Evolutionary conservation across 331 rosid genomes (phyloP), one percentile per base, ranked within the genome.

Genomic region (Erythrophleum ivorense): DNA sequence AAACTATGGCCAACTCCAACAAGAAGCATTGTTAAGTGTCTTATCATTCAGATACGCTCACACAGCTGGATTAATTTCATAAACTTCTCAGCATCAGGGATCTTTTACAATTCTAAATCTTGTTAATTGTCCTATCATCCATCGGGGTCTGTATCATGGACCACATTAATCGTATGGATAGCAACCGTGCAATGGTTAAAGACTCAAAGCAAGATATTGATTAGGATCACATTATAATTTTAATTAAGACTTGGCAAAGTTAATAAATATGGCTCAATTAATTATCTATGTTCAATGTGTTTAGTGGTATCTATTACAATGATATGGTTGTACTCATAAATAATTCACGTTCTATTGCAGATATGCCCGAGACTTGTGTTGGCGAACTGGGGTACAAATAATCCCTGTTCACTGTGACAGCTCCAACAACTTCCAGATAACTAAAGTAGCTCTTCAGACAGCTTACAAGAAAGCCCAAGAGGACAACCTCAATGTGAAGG

Each of bases 291-390:
- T 63, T 40, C 45, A 33, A 63, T 63, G 16, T 33, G 41, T 33
- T 63, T 40, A 33, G 6, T 63, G 9, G 21, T 60, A 29, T 9
- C 1, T 60, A 18, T 54, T 6, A n/a, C 10, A 57, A 57, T 6
- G 11, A 57, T 63, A 63, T 33, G 19, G 9, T 33, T 65, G 15
- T 34, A 65, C 13, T 34, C 1, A 34, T 14, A 36, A 9, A 9
- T 67, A 16, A 1, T 38, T 66, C 29, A 66, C 18, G 41, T 38
- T 67, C 21, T 18, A 18, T n/a, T 67, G 21, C 52, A 67, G 73
- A 40, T 67, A 67, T 67, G 73, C 31, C 0, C 73, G 73, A 16
- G 73, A 67, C 52, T 41, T 67, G 73, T 41, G 73, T 1, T 67
- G 73, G 73, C 19, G 71, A 65, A 65, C 71, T 65, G 71, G 71